Conservation (phyloP, 2,329 filamentous ascomycete species). For the Aspergillus fumigatus region DNA sequence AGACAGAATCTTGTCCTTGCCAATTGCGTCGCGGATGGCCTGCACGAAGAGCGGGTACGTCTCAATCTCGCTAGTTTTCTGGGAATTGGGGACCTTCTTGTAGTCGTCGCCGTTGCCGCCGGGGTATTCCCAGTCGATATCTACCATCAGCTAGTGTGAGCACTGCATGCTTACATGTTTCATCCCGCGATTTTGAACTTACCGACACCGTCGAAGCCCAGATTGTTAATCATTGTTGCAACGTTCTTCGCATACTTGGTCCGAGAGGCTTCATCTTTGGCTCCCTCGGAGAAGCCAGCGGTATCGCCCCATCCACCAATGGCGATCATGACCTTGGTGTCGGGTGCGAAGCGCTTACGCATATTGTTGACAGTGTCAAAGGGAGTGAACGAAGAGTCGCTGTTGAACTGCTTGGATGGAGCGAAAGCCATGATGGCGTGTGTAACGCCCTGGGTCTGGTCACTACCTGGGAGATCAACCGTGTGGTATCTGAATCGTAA, state of each 20-base stretch:
- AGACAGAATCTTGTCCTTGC: constrained; percentile 56
- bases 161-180: neutral
- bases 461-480: constrained; percentile 27
- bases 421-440: constrained; percentile 56
- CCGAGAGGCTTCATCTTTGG: constrained; percentile 49
- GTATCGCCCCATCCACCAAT: constrained; percentile 73
- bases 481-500: constrained; percentile 39
- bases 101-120: constrained; percentile 67
- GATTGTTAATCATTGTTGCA: constrained; percentile 56
- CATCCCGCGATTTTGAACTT: constrained; percentile 15
- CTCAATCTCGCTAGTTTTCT: constrained; percentile 57
- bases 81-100: constrained; percentile 55
- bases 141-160: constrained; percentile 30
- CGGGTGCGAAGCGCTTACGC: constrained; percentile 49
- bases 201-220: constrained; percentile 63
- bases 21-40: constrained; percentile 56
- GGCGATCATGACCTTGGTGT: constrained; percentile 63
- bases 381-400: constrained; percentile 46
- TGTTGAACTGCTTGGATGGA: constrained; percentile 47
- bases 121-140: constrained; percentile 65
- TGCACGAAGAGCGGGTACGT: constrained; percentile 59
- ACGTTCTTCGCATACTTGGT: constrained; percentile 61
- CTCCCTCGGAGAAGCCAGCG: constrained; percentile 56
- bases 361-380: constrained; percentile 51
- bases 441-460: constrained; percentile 44